phyloP scores from a whole-genome alignment of 164 flowering plant genomes.

The Aristolochia contorta region DNA sequence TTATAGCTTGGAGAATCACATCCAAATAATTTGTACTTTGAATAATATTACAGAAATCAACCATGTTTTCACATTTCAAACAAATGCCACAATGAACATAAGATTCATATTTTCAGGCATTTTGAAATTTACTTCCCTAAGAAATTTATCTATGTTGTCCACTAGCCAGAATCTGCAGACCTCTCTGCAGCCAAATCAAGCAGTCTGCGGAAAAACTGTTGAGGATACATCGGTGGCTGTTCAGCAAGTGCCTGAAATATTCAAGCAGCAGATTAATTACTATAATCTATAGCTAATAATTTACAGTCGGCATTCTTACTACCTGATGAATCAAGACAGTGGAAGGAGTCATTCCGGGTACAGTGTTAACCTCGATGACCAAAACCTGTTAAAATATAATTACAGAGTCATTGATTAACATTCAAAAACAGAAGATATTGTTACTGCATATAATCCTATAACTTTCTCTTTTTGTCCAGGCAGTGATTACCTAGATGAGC shows the following conservation, averaged over 20 bases:
- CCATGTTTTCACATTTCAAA: no score
- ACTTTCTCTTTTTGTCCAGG: no score
- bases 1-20: no score
- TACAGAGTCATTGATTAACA: background rate
- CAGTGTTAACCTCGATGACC: constrained; percentile 83
- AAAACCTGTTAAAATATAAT: constrained; percentile 39
- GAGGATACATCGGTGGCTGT: constrained; percentile 81
- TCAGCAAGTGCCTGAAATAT: constrained; percentile 68
- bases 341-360: constrained; percentile 96
- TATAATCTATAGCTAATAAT: background rate
- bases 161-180: background rate
- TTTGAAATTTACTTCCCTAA: no score
- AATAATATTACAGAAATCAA: no score
- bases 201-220: constrained; percentile 56
- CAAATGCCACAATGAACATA: no score
- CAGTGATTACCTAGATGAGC: no score
- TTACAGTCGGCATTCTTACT: constrained; percentile 3
- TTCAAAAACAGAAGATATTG: no score
- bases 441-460: no score
- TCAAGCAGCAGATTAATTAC: background rate
- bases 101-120: no score
- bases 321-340: constrained; percentile 96
- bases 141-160: no score
- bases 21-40: no score
- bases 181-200: constrained; percentile 71